Evolutionary conservation across 768 basidiomycete genomes (phyloP).

Genomic region (Suillus hirtellus): DNA sequence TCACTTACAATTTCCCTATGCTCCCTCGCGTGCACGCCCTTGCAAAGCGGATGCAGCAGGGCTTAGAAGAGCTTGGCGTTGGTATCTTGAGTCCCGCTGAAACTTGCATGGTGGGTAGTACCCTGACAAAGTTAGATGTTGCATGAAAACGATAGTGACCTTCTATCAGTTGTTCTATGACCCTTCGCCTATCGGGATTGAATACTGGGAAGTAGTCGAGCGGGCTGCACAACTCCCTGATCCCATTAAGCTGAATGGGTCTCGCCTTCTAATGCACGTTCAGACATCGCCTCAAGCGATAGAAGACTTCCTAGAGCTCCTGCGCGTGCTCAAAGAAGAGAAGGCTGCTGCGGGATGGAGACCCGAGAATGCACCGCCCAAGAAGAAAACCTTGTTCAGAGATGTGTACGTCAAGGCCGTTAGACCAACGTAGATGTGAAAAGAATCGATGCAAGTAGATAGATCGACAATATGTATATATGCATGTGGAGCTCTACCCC

Average conservation of each 20-base stretch:
- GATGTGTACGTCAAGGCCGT: conserved; percentile 27
- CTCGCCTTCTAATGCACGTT: conserved; percentile 79
- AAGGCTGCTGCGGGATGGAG: conserved; percentile 56
- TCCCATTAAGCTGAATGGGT: conserved; percentile 67
- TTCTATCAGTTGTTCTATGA: conserved; percentile 70
- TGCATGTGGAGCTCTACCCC: conserved; percentile 42
- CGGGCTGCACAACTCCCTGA: conserved; percentile 57
- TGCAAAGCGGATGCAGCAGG: conserved; percentile 61
- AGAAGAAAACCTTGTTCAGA: conserved; percentile 12
- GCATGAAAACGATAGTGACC: background rate
- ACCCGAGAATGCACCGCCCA: conserved; percentile 5
- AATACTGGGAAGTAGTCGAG: conserved; percentile 63
- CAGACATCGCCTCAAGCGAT: conserved; percentile 76
- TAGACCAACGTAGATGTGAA: conserved; percentile 20
- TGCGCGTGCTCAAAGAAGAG: conserved; percentile 63
- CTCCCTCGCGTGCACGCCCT: conserved; percentile 70
- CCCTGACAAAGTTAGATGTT: too few relatives aligned
- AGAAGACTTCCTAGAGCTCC: conserved; percentile 67
- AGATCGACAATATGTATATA: conserved; percentile 3
- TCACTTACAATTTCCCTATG: conserved; percentile 76
- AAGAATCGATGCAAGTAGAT: background rate
- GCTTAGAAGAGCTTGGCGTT: conserved; percentile 69
- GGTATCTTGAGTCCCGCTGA: conserved; percentile 72
- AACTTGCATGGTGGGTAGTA: conserved; percentile 74
- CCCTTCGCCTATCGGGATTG: conserved; percentile 63